A percentile compares a stretch with the other conserved stretches of the same genome.
phyloP scores from a whole-genome alignment of 2,329 filamentous ascomycete genomes.

The Penicillium occitanis region DNA sequence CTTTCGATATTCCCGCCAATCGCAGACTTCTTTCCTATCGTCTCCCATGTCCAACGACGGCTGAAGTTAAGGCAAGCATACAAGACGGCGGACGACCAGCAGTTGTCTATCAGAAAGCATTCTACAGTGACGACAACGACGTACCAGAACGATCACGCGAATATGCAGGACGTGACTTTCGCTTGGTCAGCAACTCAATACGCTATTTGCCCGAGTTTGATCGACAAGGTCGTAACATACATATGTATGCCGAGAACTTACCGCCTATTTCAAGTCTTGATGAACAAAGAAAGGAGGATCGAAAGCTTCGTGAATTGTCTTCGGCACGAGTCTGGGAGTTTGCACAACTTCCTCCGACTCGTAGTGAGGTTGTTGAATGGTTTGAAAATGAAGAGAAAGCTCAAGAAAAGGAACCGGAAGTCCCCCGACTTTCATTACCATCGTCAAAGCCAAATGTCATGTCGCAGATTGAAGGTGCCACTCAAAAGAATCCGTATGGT shows the following conservation, averaged over 20 bases:
- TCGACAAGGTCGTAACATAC: constrained; percentile 58
- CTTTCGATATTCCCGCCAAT: constrained; percentile 32
- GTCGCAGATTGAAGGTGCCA: constrained; percentile 87
- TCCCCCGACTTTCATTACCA: not conserved
- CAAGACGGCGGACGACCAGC: constrained; percentile 58
- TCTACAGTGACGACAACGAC: constrained; percentile 80
- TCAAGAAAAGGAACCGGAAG: constrained; percentile 18
- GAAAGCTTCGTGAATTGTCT: constrained; percentile 58
- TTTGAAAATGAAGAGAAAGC: constrained; percentile 44
- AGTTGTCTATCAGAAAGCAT: constrained; percentile 79
- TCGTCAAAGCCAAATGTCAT: constrained; percentile 42
- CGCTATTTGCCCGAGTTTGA: constrained; percentile 82
- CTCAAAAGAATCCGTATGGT: constrained; percentile 75
- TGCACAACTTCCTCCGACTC: constrained; percentile 66
- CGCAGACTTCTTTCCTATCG: constrained; percentile 30
- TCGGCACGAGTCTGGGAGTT: constrained; percentile 75
- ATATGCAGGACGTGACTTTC: constrained; percentile 86
- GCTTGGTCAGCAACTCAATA: constrained; percentile 69
- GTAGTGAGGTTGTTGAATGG: constrained; percentile 69
- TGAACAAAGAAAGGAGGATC: constrained; percentile 53
- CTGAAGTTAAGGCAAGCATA: constrained; percentile 58
- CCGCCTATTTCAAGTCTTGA: constrained; percentile 49
- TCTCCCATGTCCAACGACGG: constrained; percentile 31
- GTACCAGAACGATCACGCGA: constrained; percentile 74
- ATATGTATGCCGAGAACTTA: constrained; percentile 55